Conservation (phyloP, 108 stramenopile species). For the Conticribra weissflogii region DNA sequence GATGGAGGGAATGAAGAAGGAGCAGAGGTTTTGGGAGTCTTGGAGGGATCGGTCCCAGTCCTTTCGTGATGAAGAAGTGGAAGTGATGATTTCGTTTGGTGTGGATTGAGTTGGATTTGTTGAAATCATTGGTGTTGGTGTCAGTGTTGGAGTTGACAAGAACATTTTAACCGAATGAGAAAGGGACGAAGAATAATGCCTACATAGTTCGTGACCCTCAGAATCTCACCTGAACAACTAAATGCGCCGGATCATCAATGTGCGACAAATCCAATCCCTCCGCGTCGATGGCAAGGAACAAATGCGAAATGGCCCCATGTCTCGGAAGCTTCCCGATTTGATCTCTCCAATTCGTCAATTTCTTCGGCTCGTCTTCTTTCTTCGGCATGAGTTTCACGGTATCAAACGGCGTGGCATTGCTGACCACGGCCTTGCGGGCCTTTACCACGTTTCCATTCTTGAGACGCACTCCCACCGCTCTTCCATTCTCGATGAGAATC, state of each 20-base stretch:
- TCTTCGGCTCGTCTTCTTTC: constrained; percentile 50
- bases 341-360: constrained; percentile 75
- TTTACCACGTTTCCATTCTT: constrained; percentile 89
- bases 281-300: constrained; percentile 89
- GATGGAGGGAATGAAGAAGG: constrained; percentile 89
- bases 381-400: constrained; percentile 84
- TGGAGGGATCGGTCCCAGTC: constrained; percentile 91
- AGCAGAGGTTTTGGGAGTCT: constrained; percentile 91
- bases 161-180: no score
- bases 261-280: constrained; percentile 80
- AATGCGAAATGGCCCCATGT: constrained; percentile 89
- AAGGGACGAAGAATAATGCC: no score
- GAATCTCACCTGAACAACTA: constrained; percentile 75
- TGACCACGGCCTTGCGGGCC: constrained; percentile 92
- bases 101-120: no score
- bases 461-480: constrained; percentile 86
- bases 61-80: constrained; percentile 19
- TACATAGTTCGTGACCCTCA: neutral
- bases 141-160: no score
- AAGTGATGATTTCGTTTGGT: neutral
- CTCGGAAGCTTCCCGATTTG: constrained; percentile 81
- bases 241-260: constrained; percentile 89
- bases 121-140: no score
- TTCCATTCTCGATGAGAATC: constrained; percentile 88
- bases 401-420: constrained; percentile 94